A percentile compares a stretch with the other conserved stretches of the same genome.
Conservation (phyloP, 2,329 filamentous ascomycete species). For the Boeremia exigua region DNA sequence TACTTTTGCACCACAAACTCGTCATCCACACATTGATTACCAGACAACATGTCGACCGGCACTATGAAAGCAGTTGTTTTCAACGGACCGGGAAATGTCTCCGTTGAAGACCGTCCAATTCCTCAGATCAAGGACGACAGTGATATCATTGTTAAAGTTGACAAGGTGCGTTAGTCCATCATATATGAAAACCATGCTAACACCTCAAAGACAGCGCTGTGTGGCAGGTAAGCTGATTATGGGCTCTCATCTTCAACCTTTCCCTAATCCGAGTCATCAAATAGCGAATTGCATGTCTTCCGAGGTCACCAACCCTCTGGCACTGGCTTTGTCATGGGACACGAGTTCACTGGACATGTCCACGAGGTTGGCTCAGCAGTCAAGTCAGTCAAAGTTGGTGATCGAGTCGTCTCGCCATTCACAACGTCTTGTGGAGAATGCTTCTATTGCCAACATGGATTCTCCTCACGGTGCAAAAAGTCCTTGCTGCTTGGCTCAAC, state of each 20-base stretch:
- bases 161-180: constrained; percentile 53
- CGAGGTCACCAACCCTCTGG: constrained; percentile 77
- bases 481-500: constrained; percentile 73
- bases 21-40: background rate
- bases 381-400: constrained; percentile 72
- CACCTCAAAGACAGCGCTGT: constrained; percentile 69
- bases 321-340: constrained; percentile 74
- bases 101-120: constrained; percentile 78
- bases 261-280: background rate
- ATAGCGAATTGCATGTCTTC: constrained; percentile 83
- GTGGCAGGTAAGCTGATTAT: constrained; percentile 71
- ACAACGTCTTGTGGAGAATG: constrained; percentile 69
- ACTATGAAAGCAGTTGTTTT: constrained; percentile 90
- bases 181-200: constrained; percentile 12
- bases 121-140: constrained; percentile 73
- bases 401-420: constrained; percentile 83
- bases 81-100: constrained; percentile 76
- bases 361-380: constrained; percentile 72
- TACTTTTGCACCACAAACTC: background rate
- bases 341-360: constrained; percentile 84
- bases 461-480: constrained; percentile 77
- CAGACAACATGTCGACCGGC: constrained; percentile 25
- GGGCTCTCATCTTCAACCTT: no score
- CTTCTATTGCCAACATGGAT: constrained; percentile 82
- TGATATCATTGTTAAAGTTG: constrained; percentile 84